Base-by-base conservation (phyloP, 75 land plant species). In the Cryptomeria japonica region DNA sequence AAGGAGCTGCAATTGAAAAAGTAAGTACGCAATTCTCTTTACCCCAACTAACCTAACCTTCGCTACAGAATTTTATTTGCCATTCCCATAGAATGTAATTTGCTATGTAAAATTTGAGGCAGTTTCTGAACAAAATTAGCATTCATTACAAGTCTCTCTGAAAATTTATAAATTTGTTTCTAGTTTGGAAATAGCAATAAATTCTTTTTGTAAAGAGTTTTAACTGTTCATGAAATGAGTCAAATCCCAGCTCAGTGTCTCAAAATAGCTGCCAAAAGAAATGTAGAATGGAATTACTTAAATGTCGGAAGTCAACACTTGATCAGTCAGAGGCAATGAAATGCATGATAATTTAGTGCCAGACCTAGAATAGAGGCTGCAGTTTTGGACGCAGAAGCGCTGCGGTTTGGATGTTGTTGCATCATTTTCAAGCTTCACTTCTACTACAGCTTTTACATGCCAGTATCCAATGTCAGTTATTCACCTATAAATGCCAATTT, bases 1-100 rank as follows among this genome's bases (percentile, higher is more conserved):
- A 94, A 92, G 89, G 91, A 92, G 87, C 94, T 92, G 87, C 94
- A 95, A 88, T 88, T 95, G 88, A 92, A 87, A 78, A 95, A 87
- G 96, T 95, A 91, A 16, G 94, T 87, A 84, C 38, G 14, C 32
- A 34, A 6, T 36, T 10, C 38, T 86, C 46, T 31, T 86, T 28
- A 22, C 36, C 22, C 51, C 76, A 18, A 0, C 10, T 44, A 58
- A 22, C 61, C 13, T 32, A 56, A 39, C 53, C 31, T 16, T 39
- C 18, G 19, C 41, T 28, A 15, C 86, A 22, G 28, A 73, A 55
- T 75, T 36, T 84, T 11, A 44, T 1, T 13, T 86, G 73, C 2
- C 53, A 5, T 4, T 18, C 1, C 3, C 28, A 32, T 84, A 22
- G 28, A 73, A 55, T 75, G 46, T 49, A 36, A 84, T 5, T 47